A percentile compares a stretch with the other conserved stretches of the same genome.
These are phyloP conservation scores for Aspergillus floridensis DNA, from an alignment of 2,329 filamentous ascomycete species.

Conservation along the genomic window DNA sequence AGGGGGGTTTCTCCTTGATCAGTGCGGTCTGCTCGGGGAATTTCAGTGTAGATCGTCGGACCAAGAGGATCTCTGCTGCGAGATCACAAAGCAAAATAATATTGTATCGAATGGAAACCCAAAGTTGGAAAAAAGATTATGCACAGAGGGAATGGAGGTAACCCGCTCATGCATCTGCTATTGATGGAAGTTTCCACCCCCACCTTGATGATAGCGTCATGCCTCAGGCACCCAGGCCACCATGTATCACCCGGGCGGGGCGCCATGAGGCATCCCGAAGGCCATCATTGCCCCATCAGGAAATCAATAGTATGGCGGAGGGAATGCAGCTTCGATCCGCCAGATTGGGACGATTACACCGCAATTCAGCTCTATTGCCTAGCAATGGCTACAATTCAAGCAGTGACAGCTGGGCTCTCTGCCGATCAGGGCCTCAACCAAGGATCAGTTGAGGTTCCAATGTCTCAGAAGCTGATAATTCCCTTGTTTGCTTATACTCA, in stretches of 20 bases:
- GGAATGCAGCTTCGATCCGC: background rate
- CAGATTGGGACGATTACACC: background rate
- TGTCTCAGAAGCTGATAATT: background rate
- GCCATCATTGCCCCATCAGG: background rate
- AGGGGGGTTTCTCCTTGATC: background rate
- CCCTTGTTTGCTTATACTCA: background rate
- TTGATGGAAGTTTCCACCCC: conserved; percentile 18
- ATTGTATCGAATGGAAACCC: background rate
- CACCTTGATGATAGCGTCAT: conserved; percentile 6
- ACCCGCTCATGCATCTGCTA: conserved; percentile 1
- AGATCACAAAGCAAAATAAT: background rate
- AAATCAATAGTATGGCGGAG: conserved; percentile 1
- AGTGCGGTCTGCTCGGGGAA: background rate
- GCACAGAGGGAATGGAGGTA: background rate
- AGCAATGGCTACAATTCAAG: background rate
- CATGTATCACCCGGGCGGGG: conserved; percentile 7
- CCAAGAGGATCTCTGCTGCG: background rate
- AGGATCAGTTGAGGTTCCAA: background rate
- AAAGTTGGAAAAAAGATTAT: background rate
- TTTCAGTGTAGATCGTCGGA: background rate
- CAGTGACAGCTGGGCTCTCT: background rate
- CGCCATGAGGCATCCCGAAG: conserved; percentile 11
- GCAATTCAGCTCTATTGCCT: background rate
- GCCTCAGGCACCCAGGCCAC: conserved; percentile 21
- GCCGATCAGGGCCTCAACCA: background rate